phyloP scores from a whole-genome alignment of 2,329 filamentous ascomycete species.

The Microdochium bolleyi region DNA sequence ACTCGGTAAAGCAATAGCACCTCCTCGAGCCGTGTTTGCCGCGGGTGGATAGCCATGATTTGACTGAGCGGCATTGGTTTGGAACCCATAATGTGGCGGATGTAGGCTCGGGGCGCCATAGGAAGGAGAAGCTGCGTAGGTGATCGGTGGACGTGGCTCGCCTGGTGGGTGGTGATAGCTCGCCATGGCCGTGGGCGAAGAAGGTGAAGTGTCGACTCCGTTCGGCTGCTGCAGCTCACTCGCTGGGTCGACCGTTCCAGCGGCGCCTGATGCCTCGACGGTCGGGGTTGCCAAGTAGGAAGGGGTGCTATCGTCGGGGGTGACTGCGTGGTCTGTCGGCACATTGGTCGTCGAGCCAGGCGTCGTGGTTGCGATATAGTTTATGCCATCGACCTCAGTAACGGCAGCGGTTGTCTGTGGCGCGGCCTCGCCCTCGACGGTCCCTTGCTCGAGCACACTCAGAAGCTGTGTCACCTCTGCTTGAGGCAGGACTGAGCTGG shows the following conservation, averaged over 20 bases:
- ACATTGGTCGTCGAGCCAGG: neutral
- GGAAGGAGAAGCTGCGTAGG: constrained; percentile 16
- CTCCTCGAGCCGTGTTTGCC: constrained; percentile 15
- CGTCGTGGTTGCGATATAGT: neutral
- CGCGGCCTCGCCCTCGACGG: neutral
- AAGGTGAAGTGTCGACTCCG: constrained; percentile 17
- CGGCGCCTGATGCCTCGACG: neutral
- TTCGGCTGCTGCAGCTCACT: neutral
- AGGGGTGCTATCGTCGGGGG: neutral
- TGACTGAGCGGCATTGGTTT: constrained; percentile 11
- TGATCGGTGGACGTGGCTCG: constrained; percentile 13
- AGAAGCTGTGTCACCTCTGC: neutral
- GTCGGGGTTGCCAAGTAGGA: neutral
- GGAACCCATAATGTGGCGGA: constrained; percentile 19
- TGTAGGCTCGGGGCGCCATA: constrained; percentile 17
- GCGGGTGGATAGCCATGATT: constrained; percentile 27
- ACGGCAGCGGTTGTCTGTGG: neutral
- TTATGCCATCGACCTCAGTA: neutral
- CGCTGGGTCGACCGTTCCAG: neutral
- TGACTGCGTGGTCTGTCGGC: neutral
- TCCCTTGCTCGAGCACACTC: neutral
- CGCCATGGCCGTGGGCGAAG: constrained; percentile 7
- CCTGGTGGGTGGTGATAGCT: constrained; percentile 6
- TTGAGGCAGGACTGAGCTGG: neutral
- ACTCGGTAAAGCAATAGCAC: constrained; percentile 29